Percentiles rank a stretch among this genome's conserved stretches.
Conservation (phyloP, 176 grass and related monocot species). For the Hyparrhenia diplandra region DNA sequence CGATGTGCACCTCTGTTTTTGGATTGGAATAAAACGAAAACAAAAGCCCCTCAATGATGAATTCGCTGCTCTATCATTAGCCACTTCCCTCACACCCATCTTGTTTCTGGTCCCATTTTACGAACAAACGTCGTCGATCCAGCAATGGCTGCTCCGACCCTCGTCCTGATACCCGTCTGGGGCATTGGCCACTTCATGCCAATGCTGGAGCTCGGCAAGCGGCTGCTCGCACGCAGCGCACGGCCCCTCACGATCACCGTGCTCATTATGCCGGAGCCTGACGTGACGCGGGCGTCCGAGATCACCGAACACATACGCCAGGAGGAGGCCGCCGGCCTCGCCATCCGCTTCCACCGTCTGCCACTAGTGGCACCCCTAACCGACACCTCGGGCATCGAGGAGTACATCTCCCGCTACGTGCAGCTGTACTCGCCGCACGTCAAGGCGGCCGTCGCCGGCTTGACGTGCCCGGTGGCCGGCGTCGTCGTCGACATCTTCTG, state of each 20-base stretch:
- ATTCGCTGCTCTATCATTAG: too few relatives aligned
- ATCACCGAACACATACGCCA: background rate
- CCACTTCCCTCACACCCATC: too few relatives aligned
- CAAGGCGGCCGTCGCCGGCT: slow-evolving; percentile 12
- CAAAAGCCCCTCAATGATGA: too few relatives aligned
- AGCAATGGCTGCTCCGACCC: background rate
- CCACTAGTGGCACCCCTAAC: background rate
- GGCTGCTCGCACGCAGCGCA: slow-evolving; percentile 5
- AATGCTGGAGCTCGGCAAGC: slow-evolving; percentile 3
- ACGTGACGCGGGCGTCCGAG: background rate
- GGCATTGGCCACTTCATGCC: slow-evolving; percentile 18
- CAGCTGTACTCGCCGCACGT: slow-evolving; percentile 26
- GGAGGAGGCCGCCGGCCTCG: background rate
- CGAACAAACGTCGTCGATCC: too few relatives aligned
- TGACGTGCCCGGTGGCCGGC: slow-evolving; percentile 10
- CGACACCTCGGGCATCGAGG: slow-evolving; percentile 21
- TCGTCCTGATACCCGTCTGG: background rate
- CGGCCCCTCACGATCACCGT: background rate
- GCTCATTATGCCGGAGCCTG: slow-evolving; percentile 10
- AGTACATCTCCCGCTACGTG: slow-evolving; percentile 30
- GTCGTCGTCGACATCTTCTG: slow-evolving; percentile 42
- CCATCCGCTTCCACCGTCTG: slow-evolving; percentile 12
- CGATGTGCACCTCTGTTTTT: too few relatives aligned
- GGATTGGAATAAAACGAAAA: too few relatives aligned
- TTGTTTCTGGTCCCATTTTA: too few relatives aligned